Percentiles rank a stretch among this genome's conserved stretches.
These are phyloP conservation scores for Debaryomyces nepalensis DNA, from an alignment of 1,139 yeast genomes.

Conservation along the genomic window DNA sequence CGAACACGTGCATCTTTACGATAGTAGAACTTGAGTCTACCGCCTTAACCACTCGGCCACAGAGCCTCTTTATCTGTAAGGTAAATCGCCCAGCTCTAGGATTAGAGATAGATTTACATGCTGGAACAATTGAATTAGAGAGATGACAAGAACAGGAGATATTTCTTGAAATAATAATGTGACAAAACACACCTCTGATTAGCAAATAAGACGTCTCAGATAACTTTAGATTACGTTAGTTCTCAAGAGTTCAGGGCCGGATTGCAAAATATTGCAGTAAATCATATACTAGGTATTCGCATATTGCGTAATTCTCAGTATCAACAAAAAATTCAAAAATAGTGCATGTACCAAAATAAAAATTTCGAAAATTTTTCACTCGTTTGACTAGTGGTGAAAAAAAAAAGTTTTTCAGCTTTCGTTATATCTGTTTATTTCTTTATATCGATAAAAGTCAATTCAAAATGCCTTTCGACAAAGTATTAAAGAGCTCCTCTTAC, in stretches of 20 bases:
- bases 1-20: constrained; percentile 25
- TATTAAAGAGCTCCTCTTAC: constrained; percentile 86
- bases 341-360: constrained; percentile 8
- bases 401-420: constrained; percentile 5
- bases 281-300: not conserved
- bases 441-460: not conserved
- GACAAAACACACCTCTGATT: too few species aligned
- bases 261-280: constrained; percentile 2
- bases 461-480: constrained; percentile 79
- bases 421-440: not conserved
- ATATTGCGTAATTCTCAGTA: constrained; percentile 3
- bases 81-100: too few species aligned
- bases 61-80: constrained; percentile 18
- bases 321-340: not conserved
- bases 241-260: not conserved
- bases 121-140: too few species aligned
- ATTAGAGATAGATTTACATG: too few species aligned
- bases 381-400: not conserved
- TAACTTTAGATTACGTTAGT: not conserved
- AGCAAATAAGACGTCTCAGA: too few species aligned
- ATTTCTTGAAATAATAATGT: too few species aligned
- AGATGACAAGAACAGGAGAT: too few species aligned
- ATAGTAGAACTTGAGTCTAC: constrained; percentile 22
- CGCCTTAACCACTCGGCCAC: constrained; percentile 26
- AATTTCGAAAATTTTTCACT: constrained; percentile 12